Conservation (phyloP, 2,329 filamentous ascomycete genomes). For the Fusarium staphyleae region DNA sequence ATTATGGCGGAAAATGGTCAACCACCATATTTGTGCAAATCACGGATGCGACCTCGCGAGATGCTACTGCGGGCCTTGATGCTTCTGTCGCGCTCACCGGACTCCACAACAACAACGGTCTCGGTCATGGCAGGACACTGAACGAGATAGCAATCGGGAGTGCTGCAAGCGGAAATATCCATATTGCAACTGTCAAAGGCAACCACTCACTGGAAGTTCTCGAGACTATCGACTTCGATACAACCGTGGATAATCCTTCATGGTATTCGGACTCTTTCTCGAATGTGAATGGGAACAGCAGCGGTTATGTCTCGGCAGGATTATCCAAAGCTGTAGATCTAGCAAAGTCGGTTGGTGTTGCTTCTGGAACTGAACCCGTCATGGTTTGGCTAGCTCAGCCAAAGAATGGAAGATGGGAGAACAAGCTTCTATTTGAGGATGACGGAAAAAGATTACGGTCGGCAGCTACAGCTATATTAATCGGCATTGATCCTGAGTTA, state of each 20-base stretch:
- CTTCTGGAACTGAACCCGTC: slow-evolving; percentile 49
- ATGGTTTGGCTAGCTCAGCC: slow-evolving; percentile 54
- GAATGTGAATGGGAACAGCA: slow-evolving; percentile 53
- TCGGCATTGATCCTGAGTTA: slow-evolving; percentile 57
- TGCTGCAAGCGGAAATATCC: slow-evolving; percentile 55
- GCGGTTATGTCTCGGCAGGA: slow-evolving; percentile 61
- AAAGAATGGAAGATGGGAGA: slow-evolving; percentile 48
- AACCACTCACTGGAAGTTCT: slow-evolving; percentile 1
- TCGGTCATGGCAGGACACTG: slow-evolving; percentile 57
- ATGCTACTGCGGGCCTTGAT: slow-evolving; percentile 36
- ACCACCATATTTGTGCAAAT: slow-evolving; percentile 50
- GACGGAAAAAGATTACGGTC: slow-evolving; percentile 59
- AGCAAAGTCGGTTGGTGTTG: slow-evolving; percentile 39
- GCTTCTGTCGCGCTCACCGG: slow-evolving; percentile 52
- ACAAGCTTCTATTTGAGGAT: slow-evolving; percentile 62
- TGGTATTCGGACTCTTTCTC: slow-evolving; percentile 64
- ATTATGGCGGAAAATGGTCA: slow-evolving; percentile 55
- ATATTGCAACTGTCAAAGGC: slow-evolving; percentile 46
- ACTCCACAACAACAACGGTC: slow-evolving; percentile 63
- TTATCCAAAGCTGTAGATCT: slow-evolving; percentile 53
- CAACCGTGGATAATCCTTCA: slow-evolving; percentile 62
- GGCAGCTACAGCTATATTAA: slow-evolving; percentile 59
- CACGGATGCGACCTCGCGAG: slow-evolving; percentile 48
- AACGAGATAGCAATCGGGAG: slow-evolving; percentile 54
- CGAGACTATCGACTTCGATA: slow-evolving; percentile 54